Base-by-base conservation (phyloP, 192 early-diverging fungal species). In the Anaeromyces robustus region DNA sequence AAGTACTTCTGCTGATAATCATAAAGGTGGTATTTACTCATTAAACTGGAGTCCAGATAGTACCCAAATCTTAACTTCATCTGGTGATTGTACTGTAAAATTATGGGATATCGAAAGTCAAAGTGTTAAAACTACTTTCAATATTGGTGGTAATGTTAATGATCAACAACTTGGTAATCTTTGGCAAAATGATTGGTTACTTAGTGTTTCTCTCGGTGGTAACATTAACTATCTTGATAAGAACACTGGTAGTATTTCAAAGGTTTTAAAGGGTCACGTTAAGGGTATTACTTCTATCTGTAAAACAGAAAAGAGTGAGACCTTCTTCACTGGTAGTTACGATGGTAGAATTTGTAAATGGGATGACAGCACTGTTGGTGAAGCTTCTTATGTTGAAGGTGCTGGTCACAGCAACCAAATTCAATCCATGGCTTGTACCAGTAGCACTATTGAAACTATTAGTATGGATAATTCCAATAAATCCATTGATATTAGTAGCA, bases 131-230 rank as follows among this genome's bases (percentile, higher is more conserved):
- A 30, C 77, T 84, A 32, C 22, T 5, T 77, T 87, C 78, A 77
- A 80, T 13, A 83, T 81, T 30, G 77, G 80, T 22, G 77, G 81
- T 11, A 59, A 81, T 29, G 77, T 93, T 77, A 92, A 92, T 30
- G 87, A 94, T 80, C 96, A 98, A 85, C 97, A 99, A 86, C 92
- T 99, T 29, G 97, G 97, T 78, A 93, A 93, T 80, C 84, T 97
- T 82, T 98, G 96, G 96, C 89, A 90, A 31, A 94, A 92, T 41
- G 84, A 90, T 78, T 82, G 90, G 79, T 81, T 97, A 12, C 79
- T 99, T 77, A 91, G 92, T 78, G 84, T 95, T 30, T 96, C 96
- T 18, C 86, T 97, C 26, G 93, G 89, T 22, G 97, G 97, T 30
- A 90, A 94, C 80, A 85, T 99, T 80, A 96, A 95, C 86, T 95